Evolutionary conservation across 805 yeast species (phyloP), one percentile per base, ranked within the genome.

Genomic region (Ogataea degrootiae): DNA sequence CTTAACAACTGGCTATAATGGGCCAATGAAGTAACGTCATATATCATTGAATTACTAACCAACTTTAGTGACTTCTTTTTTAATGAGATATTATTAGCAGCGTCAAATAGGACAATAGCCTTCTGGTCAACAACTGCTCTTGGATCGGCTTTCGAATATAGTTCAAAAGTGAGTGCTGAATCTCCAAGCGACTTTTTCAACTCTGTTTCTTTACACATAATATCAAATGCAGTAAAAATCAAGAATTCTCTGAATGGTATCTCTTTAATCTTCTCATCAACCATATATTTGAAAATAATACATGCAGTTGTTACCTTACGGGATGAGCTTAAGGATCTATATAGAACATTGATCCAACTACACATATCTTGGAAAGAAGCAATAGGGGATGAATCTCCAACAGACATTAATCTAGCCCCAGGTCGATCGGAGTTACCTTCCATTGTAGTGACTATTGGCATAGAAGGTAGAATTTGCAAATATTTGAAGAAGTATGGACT

Each of bases 261-360:
- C 23, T 56, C 45, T 8, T 51, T 41, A 26, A 6, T 26, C 23
- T 59, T 47, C 44, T 50, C 54, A 42, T 72, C 73, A 33, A 80
- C 64, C 43, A 80, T 70, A 53, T 69, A 74, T 41, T 73, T 69
- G 11, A 82, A 76, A 5, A 80, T 62, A 44, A 75, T 76, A 40
- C 80, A 75, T 2, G 76, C 75, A 44, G 80, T 71, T 38, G 78
- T 79, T 35, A 78, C 78, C 43, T 69, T 69, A 49, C 80, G 82
- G 0, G 83, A 64, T 1, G 70, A 68, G 1, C 73, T 60, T 34
- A 83, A 61, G 2, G 82, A 44, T 17, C 45, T 40, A 12, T 55
- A 49, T 35, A 80, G 69, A 1, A 74, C 65, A 21, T 64, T 59
- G 34, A 80, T 74, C 91, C 91, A 85, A n/a, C 69, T 63, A 3